Evolutionary conservation across 2,329 filamentous ascomycete species (phyloP).

Genomic region (Xylariaceae sp.): DNA sequence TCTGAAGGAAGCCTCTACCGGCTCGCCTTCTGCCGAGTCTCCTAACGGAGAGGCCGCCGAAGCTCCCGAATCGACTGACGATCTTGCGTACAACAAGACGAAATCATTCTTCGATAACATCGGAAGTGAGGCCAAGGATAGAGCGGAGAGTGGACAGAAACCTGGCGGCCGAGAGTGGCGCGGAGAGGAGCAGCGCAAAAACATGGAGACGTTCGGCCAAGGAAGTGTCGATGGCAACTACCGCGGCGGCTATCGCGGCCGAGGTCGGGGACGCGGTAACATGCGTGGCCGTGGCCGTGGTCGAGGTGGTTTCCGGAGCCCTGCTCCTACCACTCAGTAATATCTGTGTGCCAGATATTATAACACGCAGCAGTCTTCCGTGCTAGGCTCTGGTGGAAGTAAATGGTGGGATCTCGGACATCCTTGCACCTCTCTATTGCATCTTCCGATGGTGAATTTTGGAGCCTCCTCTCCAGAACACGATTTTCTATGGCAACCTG

Average conservation of each 20-base stretch:
- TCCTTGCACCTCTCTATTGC: too few species aligned
- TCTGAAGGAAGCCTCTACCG: constrained; percentile 81
- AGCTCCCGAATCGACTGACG: constrained; percentile 28
- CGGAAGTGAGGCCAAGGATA: constrained; percentile 86
- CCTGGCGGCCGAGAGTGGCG: constrained; percentile 84
- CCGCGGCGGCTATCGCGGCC: constrained; percentile 72
- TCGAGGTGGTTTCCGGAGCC: constrained; percentile 26
- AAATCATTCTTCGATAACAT: constrained; percentile 98
- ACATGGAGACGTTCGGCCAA: constrained; percentile 96
- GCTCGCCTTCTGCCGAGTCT: constrained; percentile 61
- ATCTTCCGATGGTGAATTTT: too few species aligned
- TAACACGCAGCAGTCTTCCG: too few species aligned
- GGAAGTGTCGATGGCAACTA: constrained; percentile 84
- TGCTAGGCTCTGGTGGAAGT: too few species aligned
- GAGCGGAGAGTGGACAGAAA: constrained; percentile 66
- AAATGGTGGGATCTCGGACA: too few species aligned
- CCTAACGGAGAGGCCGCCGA: constrained; percentile 38
- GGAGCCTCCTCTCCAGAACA: too few species aligned
- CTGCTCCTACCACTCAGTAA: constrained; percentile 21
- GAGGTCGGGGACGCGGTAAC: constrained; percentile 67
- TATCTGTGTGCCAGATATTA: too few species aligned
- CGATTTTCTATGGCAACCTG: too few species aligned
- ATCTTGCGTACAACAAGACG: constrained; percentile 74
- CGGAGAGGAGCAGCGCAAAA: constrained; percentile 87
- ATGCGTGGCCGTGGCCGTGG: constrained; percentile 44